Percentiles rank a stretch among this genome's conserved stretches.
Evolutionary conservation across 495 filamentous ascomycete species (phyloP).

Genomic region (Xylaria palmicola): DNA sequence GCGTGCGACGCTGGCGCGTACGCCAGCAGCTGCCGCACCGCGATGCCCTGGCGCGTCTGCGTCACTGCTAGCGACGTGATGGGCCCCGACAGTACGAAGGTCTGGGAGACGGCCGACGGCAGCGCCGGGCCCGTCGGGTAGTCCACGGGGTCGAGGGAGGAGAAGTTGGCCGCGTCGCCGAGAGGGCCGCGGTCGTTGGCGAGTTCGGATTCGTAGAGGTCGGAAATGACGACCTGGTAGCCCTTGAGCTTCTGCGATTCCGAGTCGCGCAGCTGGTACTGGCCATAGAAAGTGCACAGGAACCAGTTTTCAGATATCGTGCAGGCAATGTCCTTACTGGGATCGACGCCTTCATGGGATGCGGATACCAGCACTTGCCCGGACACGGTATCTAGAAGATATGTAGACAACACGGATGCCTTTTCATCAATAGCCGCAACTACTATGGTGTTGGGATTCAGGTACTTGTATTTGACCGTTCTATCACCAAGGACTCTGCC

Average conservation of each 20-base stretch:
- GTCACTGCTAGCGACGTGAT: conserved; percentile 80
- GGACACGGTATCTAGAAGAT: conserved; percentile 84
- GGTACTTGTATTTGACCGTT: conserved; percentile 93
- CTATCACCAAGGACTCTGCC: conserved; percentile 89
- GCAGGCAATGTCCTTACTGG: conserved; percentile 69
- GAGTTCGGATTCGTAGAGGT: conserved; percentile 82
- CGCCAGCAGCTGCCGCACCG: conserved; percentile 76
- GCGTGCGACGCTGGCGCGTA: conserved; percentile 67
- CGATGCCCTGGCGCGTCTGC: conserved; percentile 90
- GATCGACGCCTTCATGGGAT: conserved; percentile 72
- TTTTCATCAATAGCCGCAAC: conserved; percentile 66
- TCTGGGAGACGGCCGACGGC: conserved; percentile 75
- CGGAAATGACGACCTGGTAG: conserved; percentile 82
- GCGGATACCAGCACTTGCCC: conserved; percentile 72
- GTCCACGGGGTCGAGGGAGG: conserved; percentile 60
- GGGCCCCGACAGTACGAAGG: conserved; percentile 72
- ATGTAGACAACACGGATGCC: conserved; percentile 61
- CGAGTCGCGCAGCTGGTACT: conserved; percentile 51
- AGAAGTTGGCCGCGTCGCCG: conserved; percentile 65
- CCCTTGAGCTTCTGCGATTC: conserved; percentile 63
- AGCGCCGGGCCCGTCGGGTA: conserved; percentile 38
- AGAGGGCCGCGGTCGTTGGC: conserved; percentile 85
- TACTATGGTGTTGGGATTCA: conserved; percentile 83
- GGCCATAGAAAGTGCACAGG: conserved; percentile 79
- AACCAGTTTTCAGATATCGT: conserved; percentile 94